Base-by-base conservation (phyloP, 2,329 filamentous ascomycete genomes). In the Fusarium cyanostomum region DNA sequence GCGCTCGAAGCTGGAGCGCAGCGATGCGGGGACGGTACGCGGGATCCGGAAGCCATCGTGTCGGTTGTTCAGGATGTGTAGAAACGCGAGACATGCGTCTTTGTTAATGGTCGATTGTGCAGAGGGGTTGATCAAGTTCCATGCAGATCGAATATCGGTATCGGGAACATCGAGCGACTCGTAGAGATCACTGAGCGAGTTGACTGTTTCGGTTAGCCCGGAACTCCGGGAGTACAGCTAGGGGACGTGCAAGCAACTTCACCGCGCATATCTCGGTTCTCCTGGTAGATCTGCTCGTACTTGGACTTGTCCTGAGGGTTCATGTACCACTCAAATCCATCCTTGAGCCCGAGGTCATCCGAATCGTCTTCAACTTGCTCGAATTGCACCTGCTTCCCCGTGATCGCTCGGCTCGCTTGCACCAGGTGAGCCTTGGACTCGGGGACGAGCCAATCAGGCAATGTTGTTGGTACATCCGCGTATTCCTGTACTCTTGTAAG, bases 311-410 rank as follows among this genome's bases (percentile, higher is more conserved):
- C 94, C 27, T 82, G 79, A 1, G 95, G 95, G 59, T 88, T 93
- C 92, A 99, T 99, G 81, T 99, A 99, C 95, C 95, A 99, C 77
- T 99, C 95, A 77, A 99, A 99, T 11, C 94, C 94, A 77, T 97
- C 93, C 76, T 96, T 96, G 62, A 99, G 82, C 1, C 93, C 93
- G 1, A 88, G 87, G 5, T 89, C 88, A 69, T 97, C 94, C 65
- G 89, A 87, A 59, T 96, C 91, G 69, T 93, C 91, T 52, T 93
- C 90, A 58, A 96, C 87, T 62, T 88, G 85, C 77, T 97, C 94
- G 75, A 98, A 97, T 69, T 91, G 88, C 49, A 91, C 86, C 67
- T 92, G 90, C 67, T 89, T 89, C 62, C 90, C 91, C 12, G 89
- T 90, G 63, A 99, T 82, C 39, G 93, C 93, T 52, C 90, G 86